Evolutionary conservation across 805 yeast genomes (phyloP).

Genomic region (Pichia thaimueangensis): DNA sequence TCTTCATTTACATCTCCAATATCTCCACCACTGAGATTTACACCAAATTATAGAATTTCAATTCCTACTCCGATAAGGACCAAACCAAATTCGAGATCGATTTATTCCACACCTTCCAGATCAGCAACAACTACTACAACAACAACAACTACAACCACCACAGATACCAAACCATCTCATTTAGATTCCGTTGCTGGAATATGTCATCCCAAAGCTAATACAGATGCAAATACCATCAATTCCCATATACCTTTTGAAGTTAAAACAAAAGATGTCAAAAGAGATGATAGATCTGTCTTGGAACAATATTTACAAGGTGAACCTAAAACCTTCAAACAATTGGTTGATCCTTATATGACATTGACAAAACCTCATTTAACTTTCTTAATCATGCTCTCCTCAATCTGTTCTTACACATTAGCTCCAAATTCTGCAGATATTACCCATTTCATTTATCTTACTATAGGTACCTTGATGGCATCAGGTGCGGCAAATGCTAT

Average conservation of each 20-base stretch:
- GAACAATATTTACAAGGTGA: slow-evolving; percentile 23
- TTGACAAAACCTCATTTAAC: slow-evolving; percentile 90
- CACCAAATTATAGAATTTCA: slow-evolving; percentile 23
- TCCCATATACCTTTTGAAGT: slow-evolving; percentile 51
- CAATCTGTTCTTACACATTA: slow-evolving; percentile 89
- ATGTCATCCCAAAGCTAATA: slow-evolving; percentile 32
- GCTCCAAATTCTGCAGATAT: slow-evolving; percentile 80
- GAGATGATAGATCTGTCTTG: slow-evolving; percentile 17
- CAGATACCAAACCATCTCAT: neutral
- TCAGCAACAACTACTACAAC: neutral
- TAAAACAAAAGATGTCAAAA: slow-evolving; percentile 31
- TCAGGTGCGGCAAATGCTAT: slow-evolving; percentile 96
- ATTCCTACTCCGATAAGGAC: slow-evolving; percentile 1
- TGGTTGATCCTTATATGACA: slow-evolving; percentile 61
- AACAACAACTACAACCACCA: neutral
- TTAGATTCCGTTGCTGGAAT: slow-evolving; percentile 19
- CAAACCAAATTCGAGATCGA: neutral
- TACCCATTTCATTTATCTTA: slow-evolving; percentile 60
- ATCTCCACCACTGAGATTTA: slow-evolving; percentile 13
- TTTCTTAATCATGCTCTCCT: slow-evolving; percentile 78
- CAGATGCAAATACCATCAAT: neutral
- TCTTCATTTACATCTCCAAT: neutral
- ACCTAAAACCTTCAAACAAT: slow-evolving; percentile 29
- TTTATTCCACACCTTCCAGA: slow-evolving; percentile 3
- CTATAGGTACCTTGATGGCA: slow-evolving; percentile 79